These are phyloP conservation scores for Corymbia maculata DNA, from an alignment of 345 rosid species.

Conservation along the genomic window DNA sequence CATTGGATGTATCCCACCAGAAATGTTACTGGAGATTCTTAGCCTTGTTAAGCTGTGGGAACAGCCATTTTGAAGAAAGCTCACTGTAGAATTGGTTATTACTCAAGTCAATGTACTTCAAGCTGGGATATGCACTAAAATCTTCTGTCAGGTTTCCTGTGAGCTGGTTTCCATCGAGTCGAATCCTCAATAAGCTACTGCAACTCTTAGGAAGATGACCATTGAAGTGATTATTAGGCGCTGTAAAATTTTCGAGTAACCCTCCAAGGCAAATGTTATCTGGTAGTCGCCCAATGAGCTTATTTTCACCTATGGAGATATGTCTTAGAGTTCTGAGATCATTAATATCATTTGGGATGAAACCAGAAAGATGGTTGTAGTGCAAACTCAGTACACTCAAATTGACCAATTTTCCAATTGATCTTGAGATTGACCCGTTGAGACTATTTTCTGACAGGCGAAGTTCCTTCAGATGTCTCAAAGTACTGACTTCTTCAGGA, in stretches of 20 bases:
- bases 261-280: background rate
- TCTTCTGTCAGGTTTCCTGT: conserved; percentile 7
- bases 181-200: background rate
- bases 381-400: background rate
- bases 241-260: background rate
- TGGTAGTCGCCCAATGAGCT: background rate
- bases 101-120: background rate
- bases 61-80: background rate
- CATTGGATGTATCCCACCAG: background rate
- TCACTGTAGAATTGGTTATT: background rate
- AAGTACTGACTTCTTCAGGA: background rate
- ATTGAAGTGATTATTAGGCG: background rate
- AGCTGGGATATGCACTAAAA: background rate
- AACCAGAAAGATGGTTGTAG: background rate
- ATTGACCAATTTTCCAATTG: background rate
- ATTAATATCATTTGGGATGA: background rate
- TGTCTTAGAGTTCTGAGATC: background rate
- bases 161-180: conserved; percentile 12
- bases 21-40: background rate
- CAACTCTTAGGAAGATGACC: conserved; percentile 11
- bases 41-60: background rate
- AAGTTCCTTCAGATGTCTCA: background rate
- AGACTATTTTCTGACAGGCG: background rate
- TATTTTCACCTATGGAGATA: background rate
- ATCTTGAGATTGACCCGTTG: background rate